Conservation (phyloP, 108 stramenopile species). For the Nitzschia putrida region DNA sequence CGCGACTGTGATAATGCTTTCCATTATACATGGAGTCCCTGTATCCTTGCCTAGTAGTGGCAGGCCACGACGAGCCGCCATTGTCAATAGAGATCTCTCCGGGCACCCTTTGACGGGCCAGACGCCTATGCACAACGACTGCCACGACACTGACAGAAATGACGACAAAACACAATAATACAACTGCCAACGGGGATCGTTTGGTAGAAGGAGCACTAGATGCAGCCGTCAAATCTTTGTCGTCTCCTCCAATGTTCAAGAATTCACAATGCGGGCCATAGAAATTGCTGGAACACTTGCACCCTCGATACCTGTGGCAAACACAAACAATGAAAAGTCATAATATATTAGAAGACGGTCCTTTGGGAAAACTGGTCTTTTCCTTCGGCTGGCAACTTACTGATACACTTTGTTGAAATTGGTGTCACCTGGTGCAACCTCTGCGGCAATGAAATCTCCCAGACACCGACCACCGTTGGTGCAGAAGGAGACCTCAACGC, state of each 20-base stretch:
- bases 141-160: neutral
- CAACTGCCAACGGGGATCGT: neutral
- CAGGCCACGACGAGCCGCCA: neutral
- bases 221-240: neutral
- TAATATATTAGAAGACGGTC: neutral
- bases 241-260: slow-evolving; percentile 21
- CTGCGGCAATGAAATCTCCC: slow-evolving; percentile 25
- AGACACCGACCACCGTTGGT: slow-evolving; percentile 61
- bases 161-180: neutral
- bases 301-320: slow-evolving; percentile 43
- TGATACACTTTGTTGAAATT: slow-evolving; percentile 18
- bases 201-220: no score
- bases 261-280: slow-evolving; percentile 68
- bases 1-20: neutral
- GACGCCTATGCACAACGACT: neutral
- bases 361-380: neutral
- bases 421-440: slow-evolving; percentile 26
- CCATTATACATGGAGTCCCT: slow-evolving; percentile 7
- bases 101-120: neutral
- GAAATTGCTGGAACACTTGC: slow-evolving; percentile 60
- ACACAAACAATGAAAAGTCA: neutral
- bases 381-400: neutral
- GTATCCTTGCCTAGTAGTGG: neutral
- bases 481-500: slow-evolving; percentile 36
- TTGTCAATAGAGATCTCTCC: neutral